These are phyloP conservation scores for Boeremia lycopersici DNA, from an alignment of 2,329 filamentous ascomycete genomes.

Conservation along the genomic window DNA sequence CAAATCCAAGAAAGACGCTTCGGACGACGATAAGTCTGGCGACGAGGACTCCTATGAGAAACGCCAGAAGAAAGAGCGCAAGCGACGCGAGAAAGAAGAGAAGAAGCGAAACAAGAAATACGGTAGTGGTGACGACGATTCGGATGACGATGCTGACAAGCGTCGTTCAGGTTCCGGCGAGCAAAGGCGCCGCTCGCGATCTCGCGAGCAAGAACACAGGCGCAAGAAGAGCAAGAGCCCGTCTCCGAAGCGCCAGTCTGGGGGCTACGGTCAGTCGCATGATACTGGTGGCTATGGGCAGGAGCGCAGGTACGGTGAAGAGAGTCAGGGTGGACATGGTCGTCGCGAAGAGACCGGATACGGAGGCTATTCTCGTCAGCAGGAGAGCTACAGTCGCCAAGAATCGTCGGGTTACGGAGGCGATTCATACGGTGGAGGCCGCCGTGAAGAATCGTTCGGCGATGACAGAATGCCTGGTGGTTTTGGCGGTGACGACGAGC, in stretches of 20 bases:
- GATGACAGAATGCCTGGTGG: slow-evolving; percentile 21
- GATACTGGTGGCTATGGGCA: slow-evolving; percentile 22
- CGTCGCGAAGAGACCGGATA: slow-evolving; percentile 7
- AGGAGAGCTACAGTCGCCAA: slow-evolving; percentile 17
- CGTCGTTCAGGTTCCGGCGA: slow-evolving; percentile 29
- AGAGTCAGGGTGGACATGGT: slow-evolving; percentile 15
- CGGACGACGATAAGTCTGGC: slow-evolving; percentile 43
- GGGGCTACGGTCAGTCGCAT: slow-evolving; percentile 20
- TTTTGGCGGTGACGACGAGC: slow-evolving; percentile 24
- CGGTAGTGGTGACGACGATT: slow-evolving; percentile 38
- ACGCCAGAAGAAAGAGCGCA: slow-evolving; percentile 18
- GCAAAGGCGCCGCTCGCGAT: slow-evolving; percentile 17
- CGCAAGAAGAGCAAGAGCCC: slow-evolving; percentile 24
- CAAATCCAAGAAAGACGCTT: slow-evolving; percentile 48
- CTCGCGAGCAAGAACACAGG: slow-evolving; percentile 17
- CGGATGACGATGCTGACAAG: slow-evolving; percentile 34
- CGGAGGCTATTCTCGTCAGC: slow-evolving; percentile 2
- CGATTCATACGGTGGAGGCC: slow-evolving; percentile 7
- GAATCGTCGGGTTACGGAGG: slow-evolving; percentile 15
- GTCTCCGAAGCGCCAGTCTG: slow-evolving; percentile 27
- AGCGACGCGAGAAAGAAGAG: slow-evolving; percentile 40
- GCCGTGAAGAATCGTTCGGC: slow-evolving; percentile 18
- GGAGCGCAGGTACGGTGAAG: slow-evolving; percentile 29
- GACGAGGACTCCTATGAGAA: slow-evolving; percentile 36
- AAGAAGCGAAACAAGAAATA: slow-evolving; percentile 48